Conservation (phyloP, 257 asterid species). For the Gynochthodes officinalis region DNA sequence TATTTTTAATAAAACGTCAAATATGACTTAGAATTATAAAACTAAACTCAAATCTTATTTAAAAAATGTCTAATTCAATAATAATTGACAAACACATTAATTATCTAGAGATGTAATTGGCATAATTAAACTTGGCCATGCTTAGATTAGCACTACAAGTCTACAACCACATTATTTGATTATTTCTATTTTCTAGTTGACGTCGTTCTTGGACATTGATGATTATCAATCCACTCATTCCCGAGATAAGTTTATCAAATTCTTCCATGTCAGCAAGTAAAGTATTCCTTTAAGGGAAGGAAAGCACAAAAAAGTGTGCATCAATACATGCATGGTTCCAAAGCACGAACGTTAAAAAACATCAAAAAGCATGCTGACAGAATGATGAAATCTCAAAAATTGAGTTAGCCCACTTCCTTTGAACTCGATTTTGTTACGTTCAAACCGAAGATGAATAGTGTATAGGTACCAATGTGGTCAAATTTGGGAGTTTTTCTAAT, state of each 20-base stretch:
- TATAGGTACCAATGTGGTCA: constrained; percentile 11
- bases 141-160: too few relatives aligned
- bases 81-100: too few relatives aligned
- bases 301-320: neutral
- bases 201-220: too few relatives aligned
- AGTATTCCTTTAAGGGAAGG: neutral
- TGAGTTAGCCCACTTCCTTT: constrained; percentile 8
- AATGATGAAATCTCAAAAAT: neutral
- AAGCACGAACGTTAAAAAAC: neutral
- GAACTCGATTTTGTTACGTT: constrained; percentile 4
- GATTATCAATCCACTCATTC: too few relatives aligned
- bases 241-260: constrained; percentile 10
- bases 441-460: constrained; percentile 8
- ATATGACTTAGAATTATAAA: too few relatives aligned
- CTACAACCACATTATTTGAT: too few relatives aligned
- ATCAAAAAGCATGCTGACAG: neutral
- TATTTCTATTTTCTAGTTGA: too few relatives aligned
- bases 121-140: too few relatives aligned
- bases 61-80: too few relatives aligned
- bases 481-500: neutral
- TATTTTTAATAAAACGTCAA: too few relatives aligned
- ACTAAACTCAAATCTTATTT: too few relatives aligned
- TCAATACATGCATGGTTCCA: neutral
- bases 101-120: too few relatives aligned
- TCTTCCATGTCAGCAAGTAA: neutral